These are phyloP conservation scores for Notholithocarpus densiflorus DNA, from an alignment of 306 rosid species.

Conservation along the genomic window DNA sequence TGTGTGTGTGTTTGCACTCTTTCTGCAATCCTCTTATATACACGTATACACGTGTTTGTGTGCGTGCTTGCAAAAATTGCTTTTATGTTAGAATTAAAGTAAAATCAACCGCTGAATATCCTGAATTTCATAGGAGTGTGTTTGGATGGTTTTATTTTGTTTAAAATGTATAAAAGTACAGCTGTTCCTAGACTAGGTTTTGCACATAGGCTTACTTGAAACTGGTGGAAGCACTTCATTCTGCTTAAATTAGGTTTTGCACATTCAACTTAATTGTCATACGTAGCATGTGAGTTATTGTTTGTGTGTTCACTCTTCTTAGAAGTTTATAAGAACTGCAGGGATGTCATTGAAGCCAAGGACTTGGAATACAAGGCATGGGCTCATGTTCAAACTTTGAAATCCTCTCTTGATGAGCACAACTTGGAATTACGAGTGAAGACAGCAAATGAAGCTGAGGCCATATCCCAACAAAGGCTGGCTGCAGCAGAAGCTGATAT, in stretches of 20 bases:
- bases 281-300: background rate
- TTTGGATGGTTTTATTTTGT: too few species aligned
- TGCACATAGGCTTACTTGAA: background rate
- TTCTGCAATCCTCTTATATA: background rate
- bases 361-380: conserved; percentile 83
- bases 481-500: conserved; percentile 98
- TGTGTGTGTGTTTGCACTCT: background rate
- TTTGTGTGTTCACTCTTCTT: conserved; percentile 18
- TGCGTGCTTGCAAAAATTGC: background rate
- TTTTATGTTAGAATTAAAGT: background rate
- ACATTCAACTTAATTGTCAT: background rate
- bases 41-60: background rate
- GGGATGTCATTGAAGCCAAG: conserved; percentile 78
- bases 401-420: conserved; percentile 83
- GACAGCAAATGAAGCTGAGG: conserved; percentile 95
- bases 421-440: conserved; percentile 84
- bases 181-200: background rate
- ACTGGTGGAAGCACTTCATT: background rate
- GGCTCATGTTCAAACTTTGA: conserved; percentile 77
- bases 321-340: conserved; percentile 32
- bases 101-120: background rate
- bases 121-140: background rate
- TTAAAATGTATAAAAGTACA: too few species aligned
- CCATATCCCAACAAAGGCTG: conserved; percentile 80
- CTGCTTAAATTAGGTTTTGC: background rate